Percentiles rank a stretch among this genome's conserved stretches.
Conservation (phyloP, 352 stramenopile genomes). For the Pelagophyceae sp. region DNA sequence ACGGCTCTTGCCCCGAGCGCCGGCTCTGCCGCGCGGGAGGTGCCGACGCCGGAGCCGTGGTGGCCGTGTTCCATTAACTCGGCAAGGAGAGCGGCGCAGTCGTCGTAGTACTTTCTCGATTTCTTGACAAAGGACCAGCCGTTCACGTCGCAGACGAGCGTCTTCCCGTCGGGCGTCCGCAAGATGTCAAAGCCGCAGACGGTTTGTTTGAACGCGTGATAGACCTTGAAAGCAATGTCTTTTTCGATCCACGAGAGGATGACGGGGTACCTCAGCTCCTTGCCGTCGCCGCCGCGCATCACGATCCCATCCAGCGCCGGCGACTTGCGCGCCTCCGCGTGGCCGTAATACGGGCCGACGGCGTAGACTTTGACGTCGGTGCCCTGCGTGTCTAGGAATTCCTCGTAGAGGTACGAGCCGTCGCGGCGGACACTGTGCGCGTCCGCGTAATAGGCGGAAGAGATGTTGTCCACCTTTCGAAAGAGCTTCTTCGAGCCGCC, state of each 20-base stretch:
- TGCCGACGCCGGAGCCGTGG: no score
- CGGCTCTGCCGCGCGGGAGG: no score
- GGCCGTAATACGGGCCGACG: slow-evolving; percentile 72
- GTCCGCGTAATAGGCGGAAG: slow-evolving; percentile 88
- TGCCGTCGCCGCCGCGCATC: slow-evolving; percentile 84
- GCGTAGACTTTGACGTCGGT: slow-evolving; percentile 95
- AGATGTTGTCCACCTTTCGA: slow-evolving; percentile 83
- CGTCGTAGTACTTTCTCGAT: slow-evolving; percentile 95
- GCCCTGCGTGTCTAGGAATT: slow-evolving; percentile 97
- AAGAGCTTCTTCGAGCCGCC: slow-evolving; percentile 97
- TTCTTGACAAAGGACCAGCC: slow-evolving; percentile 99
- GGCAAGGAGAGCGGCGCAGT: slow-evolving; percentile 84
- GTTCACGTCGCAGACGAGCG: slow-evolving; percentile 99
- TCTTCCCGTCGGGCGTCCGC: slow-evolving; percentile 60
- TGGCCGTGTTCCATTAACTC: slow-evolving; percentile 46
- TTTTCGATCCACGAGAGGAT: slow-evolving; percentile 97
- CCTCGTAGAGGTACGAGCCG: slow-evolving; percentile 90
- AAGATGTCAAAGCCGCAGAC: slow-evolving; percentile 99
- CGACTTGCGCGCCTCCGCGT: slow-evolving; percentile 96
- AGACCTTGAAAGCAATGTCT: slow-evolving; percentile 82
- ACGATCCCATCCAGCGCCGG: slow-evolving; percentile 97
- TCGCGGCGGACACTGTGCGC: slow-evolving; percentile 89
- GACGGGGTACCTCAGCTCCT: slow-evolving; percentile 96
- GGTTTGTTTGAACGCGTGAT: slow-evolving; percentile 91
- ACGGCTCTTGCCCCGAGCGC: no score